Conservation (phyloP, 148 eudicot species). For the Simmondsia chinensis region DNA sequence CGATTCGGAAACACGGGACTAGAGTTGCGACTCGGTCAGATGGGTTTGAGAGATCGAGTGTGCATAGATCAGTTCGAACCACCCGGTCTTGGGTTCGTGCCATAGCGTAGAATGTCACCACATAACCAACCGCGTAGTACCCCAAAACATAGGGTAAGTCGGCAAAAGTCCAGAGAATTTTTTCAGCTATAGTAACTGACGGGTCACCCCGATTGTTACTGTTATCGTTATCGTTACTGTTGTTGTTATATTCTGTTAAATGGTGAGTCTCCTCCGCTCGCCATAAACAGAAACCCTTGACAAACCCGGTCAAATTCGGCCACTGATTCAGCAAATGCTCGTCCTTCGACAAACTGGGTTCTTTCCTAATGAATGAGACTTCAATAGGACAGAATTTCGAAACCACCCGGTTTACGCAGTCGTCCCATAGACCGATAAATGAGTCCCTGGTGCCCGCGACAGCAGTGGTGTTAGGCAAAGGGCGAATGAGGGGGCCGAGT, state of each 20-base stretch:
- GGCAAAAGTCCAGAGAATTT: conserved; percentile 53
- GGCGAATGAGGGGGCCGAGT: conserved; percentile 43
- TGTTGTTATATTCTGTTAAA: conserved; percentile 26
- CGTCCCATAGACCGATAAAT: conserved; percentile 76
- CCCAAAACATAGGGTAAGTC: conserved; percentile 70
- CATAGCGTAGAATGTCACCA: conserved; percentile 65
- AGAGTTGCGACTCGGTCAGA: conserved; percentile 47
- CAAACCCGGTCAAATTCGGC: conserved; percentile 62
- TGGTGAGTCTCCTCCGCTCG: conserved; percentile 74
- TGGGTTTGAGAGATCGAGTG: conserved; percentile 49
- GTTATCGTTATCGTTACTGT: no score
- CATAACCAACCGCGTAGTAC: conserved; percentile 61
- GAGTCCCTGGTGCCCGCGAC: conserved; percentile 49
- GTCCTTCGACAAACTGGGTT: conserved; percentile 3
- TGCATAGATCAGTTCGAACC: conserved; percentile 48
- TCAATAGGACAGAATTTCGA: conserved; percentile 58
- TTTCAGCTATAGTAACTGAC: conserved; percentile 33
- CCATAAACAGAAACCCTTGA: conserved; percentile 60
- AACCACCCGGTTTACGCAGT: conserved; percentile 59
- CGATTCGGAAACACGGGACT: conserved; percentile 78
- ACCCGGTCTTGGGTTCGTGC: conserved; percentile 20
- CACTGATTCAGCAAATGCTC: conserved; percentile 39
- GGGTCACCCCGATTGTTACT: conserved; percentile 48
- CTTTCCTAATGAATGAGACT: conserved; percentile 43
- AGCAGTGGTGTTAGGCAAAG: conserved; percentile 27